Conservation (phyloP, 805 yeast genomes). For the Kodamaea laetipori region DNA sequence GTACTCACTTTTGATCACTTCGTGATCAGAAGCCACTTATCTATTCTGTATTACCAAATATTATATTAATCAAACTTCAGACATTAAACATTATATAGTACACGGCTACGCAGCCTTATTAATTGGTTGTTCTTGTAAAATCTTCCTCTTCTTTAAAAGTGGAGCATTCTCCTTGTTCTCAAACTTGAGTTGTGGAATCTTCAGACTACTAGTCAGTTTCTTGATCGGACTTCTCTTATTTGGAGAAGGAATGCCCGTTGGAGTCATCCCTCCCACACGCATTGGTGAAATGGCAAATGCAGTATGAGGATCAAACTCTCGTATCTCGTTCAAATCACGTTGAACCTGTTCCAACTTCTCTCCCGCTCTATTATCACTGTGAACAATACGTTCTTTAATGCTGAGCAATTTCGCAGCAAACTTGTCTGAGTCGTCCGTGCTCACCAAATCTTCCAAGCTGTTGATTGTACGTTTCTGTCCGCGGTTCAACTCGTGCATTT, state of each 20-base stretch:
- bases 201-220: slow-evolving; percentile 3
- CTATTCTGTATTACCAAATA: too few relatives aligned
- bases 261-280: slow-evolving; percentile 1
- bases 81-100: not conserved
- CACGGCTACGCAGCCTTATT: slow-evolving; percentile 4
- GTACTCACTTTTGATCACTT: too few relatives aligned
- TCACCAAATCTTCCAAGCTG: slow-evolving; percentile 9
- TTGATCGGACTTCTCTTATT: slow-evolving; percentile 5
- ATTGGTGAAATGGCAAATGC: slow-evolving; percentile 13
- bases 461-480: slow-evolving; percentile 9
- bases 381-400: slow-evolving; percentile 8
- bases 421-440: slow-evolving; percentile 5
- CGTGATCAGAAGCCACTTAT: too few relatives aligned
- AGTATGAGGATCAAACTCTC: slow-evolving; percentile 13
- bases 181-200: slow-evolving; percentile 7
- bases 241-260: slow-evolving; percentile 3
- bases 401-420: slow-evolving; percentile 9
- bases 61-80: too few relatives aligned
- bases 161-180: slow-evolving; percentile 10
- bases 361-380: slow-evolving; percentile 3
- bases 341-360: slow-evolving; percentile 7
- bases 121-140: slow-evolving; percentile 5
- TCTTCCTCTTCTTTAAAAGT: slow-evolving; percentile 8
- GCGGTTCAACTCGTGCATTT: slow-evolving; percentile 11
- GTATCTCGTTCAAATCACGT: slow-evolving; percentile 5